Conservation (phyloP, 139 green algal species). For the Volvox africanus region DNA sequence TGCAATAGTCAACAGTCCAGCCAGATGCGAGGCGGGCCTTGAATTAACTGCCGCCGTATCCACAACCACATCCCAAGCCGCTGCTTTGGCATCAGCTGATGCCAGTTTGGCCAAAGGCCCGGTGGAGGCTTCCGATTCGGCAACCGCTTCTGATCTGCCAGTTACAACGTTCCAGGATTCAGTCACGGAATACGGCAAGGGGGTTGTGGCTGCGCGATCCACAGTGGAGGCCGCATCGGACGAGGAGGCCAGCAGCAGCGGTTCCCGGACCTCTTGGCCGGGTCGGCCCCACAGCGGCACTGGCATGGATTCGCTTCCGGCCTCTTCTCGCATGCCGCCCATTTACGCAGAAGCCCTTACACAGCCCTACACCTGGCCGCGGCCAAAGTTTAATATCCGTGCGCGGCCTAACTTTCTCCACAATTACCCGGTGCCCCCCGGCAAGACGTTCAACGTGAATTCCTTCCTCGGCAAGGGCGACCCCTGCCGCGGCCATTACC, state of each 20-base stretch:
- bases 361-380: not conserved
- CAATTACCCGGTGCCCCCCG: constrained; percentile 36
- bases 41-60: no score
- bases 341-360: not conserved
- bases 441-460: constrained; percentile 54
- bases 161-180: no score
- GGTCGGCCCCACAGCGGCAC: not conserved
- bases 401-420: constrained; percentile 50
- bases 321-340: not conserved
- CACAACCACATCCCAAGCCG: no score
- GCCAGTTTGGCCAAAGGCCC: no score
- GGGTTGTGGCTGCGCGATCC: no score
- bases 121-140: no score
- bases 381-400: no score
- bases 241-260: not conserved
- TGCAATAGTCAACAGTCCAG: no score
- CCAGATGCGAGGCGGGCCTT: no score
- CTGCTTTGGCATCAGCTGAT: no score
- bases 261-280: not conserved
- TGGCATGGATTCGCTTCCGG: not conserved
- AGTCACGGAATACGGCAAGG: no score
- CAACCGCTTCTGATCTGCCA: no score
- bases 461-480: constrained; percentile 61
- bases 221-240: not conserved
- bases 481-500: constrained; percentile 52